Evolutionary conservation across 2,329 filamentous ascomycete genomes (phyloP), one percentile per base, ranked within the genome.

Genomic region (Chrysosporium queenslandicum): DNA sequence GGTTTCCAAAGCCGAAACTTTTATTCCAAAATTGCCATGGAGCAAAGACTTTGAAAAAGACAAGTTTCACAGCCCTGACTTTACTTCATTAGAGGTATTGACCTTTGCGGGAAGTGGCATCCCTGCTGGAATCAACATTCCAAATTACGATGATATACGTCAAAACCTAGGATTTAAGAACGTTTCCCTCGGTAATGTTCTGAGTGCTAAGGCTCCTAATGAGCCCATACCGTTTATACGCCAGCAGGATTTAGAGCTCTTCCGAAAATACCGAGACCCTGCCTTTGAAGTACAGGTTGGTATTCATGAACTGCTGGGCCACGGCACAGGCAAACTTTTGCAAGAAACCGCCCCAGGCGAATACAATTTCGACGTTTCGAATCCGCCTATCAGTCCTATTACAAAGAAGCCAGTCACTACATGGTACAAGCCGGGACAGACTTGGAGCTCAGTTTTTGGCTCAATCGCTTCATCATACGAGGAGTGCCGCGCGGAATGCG

Each of bases 261-360:
- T 85, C 69, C 79, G 85, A 60, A 85, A 86, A 64, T 89, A 87
- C 69, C 86, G 88, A 9, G 90, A 96, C 62, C 78, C 80, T 5
- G 84, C 91, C 0, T 97, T 97, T 61, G 91, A 97, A 69, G 88
- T 96, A 1, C 90, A 97, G 70, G 91, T 98, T 46, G 91, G 90
- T 21, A 83, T 97, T 18, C 91, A 97, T 68, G 90, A 96, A 66
- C 80, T 96, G 73, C 63, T 83, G 2, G 86, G 90, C 16, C 91
- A 96, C 61, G 91, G 91, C 27, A 95, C 90, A 54, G 91, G 91
- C 43, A 97, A 96, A 71, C 77, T 97, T 9, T 78, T 97, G 0
- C 89, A 95, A 69, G 91, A 97, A 68, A 95, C 87, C 0, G 77
- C 82, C 1, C 78, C 85, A 0, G 89, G 88, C 9, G 75, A 79